Base-by-base conservation (phyloP, 2,329 filamentous ascomycete species). In the Lecanicillium sp. region DNA sequence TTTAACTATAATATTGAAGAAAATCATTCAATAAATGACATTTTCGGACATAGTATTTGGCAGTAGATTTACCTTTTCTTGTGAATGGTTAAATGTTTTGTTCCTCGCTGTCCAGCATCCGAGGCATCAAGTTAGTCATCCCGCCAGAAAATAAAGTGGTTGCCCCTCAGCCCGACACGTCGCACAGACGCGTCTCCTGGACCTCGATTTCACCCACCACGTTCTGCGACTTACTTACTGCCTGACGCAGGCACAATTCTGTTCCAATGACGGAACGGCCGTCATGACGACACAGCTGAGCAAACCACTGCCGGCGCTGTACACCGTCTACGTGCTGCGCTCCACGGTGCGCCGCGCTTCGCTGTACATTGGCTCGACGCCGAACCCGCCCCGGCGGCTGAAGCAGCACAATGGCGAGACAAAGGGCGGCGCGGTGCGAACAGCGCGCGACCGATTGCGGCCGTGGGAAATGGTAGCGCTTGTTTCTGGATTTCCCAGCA, bases 381-480 rank as follows among this genome's bases (percentile, higher is more conserved):
- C 89, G 0, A 80, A 96, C 54, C 90, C 92, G 30, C 79, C 80
- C 2, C 76, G 90, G 43, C 84, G 92, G 12, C 71, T 97, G 17
- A 80, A 79, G 45, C 92, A 97, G 59, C 92, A 98, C 64, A 98
- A 98, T 72, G 92, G 92, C 37, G 66, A 79, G 36, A 72, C 72
- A 22, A 84, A 79, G 54, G 92, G 92, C 37, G 92, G 92, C 27
- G 92, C 92, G 20, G 77, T 70, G 20, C 74, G 81, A 33, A 98
- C 92, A 1, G 76, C 82, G 10, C 72, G 76, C 37, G 61, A 67
- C 33, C 78, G 62, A 4, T 62, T 89, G 44, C 74, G 87, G 30
- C 92, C 92, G 0, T 97, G 92, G 88, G 85, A 94, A 55, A 94
- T 95, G 84, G 76, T 86, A 3, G 80, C 79, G 29, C 69, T 96